Conservation (phyloP, 352 stramenopile genomes). For the Aphanomyces astaci region DNA sequence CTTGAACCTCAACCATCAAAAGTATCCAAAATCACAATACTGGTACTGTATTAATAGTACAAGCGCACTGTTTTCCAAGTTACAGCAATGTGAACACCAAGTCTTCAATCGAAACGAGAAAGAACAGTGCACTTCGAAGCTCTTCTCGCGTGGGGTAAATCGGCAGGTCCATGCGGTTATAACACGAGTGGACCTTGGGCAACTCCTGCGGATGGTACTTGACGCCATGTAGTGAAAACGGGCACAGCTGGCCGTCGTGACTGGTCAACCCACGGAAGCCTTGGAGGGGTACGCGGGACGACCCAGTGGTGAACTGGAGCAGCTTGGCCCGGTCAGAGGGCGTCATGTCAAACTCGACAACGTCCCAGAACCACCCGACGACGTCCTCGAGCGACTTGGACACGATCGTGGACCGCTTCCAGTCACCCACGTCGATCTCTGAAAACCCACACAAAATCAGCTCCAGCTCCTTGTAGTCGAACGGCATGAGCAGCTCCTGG, state of each 20-base stretch:
- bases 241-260: constrained; percentile 67
- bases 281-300: constrained; percentile 59
- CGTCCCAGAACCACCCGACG: constrained; percentile 93
- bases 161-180: constrained; percentile 75
- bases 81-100: constrained; percentile 89
- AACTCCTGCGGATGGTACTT: constrained; percentile 51
- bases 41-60: too few relatives aligned
- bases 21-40: too few relatives aligned
- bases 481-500: constrained; percentile 88
- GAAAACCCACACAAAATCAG: constrained; percentile 93
- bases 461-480: constrained; percentile 96
- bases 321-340: constrained; percentile 67
- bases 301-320: constrained; percentile 76
- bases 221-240: constrained; percentile 68
- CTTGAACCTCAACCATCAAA: too few relatives aligned
- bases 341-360: constrained; percentile 80
- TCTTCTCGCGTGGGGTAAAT: constrained; percentile 79
- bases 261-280: constrained; percentile 70
- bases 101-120: constrained; percentile 93
- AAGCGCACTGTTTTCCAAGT: too few relatives aligned
- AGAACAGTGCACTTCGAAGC: constrained; percentile 90
- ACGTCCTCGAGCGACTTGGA: constrained; percentile 37
- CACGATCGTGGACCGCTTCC: constrained; percentile 76
- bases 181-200: constrained; percentile 75
- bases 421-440: constrained; percentile 92